Base-by-base conservation (phyloP, 2,329 filamentous ascomycete genomes). In the Fusarium devonianum region DNA sequence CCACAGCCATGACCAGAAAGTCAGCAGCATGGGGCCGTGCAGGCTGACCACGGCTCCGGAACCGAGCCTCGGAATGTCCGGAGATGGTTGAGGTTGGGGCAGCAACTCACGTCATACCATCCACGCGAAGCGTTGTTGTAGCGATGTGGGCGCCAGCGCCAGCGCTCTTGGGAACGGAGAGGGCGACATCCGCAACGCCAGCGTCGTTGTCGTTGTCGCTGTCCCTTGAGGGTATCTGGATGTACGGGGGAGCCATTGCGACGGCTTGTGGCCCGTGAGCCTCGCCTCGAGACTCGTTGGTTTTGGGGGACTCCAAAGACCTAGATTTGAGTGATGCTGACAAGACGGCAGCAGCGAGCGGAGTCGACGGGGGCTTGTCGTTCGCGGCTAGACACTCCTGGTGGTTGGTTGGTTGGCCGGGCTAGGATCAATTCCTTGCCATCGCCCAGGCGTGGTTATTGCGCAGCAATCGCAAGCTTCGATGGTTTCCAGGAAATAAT, bases 81-180 rank as follows among this genome's bases (percentile, higher is more conserved):
- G 60, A 32, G 28, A 30, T 18, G 19, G 25, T 44, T 19, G 25
- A 47, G 30, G 36, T 43, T 42, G 44, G 38, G 50, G 49, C 11
- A 43, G 13, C 34, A 54, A 80, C 80, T 79, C 75, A 85, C 81
- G 86, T 88, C 85, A 88, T 99, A 63, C 94, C 94, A 61, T 89
- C 91, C 29, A 99, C 88, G 67, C 88, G 90, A 53, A 99, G 75
- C 14, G 92, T 97, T 22, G 94, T 97, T 10, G 90, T 96, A 28
- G 90, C 90, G 85, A 95, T 88, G 69, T 87, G 85, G 52, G 81
- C 75, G 25, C 56, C 56, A n/a, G 53, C 49, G 43, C 56, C 48
- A 12, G 56, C 42, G 29, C 80, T 78, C 22, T 41, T 64, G 10
- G 67, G 56, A 12, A 60, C 54, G 34, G 65, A 49, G 45, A 52